These are phyloP conservation scores for Mucor velutinosus DNA, from an alignment of 371 early-diverging fungal species.

Conservation along the genomic window DNA sequence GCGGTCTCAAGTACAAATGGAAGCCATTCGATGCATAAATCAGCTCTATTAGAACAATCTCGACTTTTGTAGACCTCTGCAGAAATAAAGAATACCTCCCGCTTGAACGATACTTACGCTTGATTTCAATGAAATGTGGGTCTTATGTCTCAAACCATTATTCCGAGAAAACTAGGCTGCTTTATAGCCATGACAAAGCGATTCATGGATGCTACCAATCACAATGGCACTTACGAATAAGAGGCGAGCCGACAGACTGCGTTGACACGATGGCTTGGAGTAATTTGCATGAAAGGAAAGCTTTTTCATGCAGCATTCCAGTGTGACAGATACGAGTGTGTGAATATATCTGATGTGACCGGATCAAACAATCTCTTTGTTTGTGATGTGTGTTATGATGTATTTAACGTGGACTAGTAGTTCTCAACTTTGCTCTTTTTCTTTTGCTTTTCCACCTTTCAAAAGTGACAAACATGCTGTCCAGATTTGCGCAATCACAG, in stretches of 20 bases:
- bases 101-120: neutral
- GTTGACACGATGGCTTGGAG: too few species aligned
- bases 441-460: neutral
- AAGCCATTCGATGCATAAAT: conserved; percentile 9
- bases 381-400: neutral
- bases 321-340: neutral
- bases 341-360: neutral
- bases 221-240: too few species aligned
- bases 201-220: too few species aligned
- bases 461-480: neutral
- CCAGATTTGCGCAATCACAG: neutral
- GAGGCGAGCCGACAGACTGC: too few species aligned
- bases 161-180: too few species aligned
- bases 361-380: neutral
- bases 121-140: too few species aligned
- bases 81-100: neutral
- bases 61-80: neutral
- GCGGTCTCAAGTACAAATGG: conserved; percentile 38
- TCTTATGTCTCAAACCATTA: too few species aligned
- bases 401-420: neutral
- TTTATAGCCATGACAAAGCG: too few species aligned
- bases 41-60: neutral
- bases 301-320: neutral
- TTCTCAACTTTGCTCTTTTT: neutral
- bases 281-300: neutral